A percentile compares a stretch with the other conserved stretches of the same genome.
These are phyloP conservation scores for Choiromyces venosus DNA, from an alignment of 495 filamentous ascomycete genomes.

Conservation along the genomic window DNA sequence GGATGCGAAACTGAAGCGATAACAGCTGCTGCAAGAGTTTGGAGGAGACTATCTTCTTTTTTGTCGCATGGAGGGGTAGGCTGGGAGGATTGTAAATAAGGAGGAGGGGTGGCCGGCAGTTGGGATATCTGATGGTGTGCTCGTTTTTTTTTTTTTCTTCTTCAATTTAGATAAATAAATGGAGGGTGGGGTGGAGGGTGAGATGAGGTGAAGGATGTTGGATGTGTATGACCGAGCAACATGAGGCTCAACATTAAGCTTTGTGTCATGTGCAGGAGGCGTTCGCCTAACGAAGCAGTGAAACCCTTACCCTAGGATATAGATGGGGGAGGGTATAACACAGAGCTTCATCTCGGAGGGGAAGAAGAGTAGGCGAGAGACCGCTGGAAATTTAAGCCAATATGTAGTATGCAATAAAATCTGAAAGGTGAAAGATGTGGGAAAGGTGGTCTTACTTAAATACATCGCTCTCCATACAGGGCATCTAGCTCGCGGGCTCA, in stretches of 20 bases:
- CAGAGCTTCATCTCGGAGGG: background rate
- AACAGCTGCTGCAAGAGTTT: slow-evolving; percentile 1
- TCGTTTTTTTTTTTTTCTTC: background rate
- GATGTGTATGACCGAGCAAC: background rate
- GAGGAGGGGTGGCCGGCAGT: background rate
- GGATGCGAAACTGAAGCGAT: background rate
- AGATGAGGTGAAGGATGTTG: slow-evolving; percentile 2
- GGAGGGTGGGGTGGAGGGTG: background rate
- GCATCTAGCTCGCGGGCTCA: background rate
- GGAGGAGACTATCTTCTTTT: background rate
- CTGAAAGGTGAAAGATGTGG: background rate
- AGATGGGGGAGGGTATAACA: background rate
- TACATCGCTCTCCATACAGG: background rate
- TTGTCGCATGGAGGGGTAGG: background rate
- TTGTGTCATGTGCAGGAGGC: background rate
- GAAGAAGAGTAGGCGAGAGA: background rate
- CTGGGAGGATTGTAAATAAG: background rate
- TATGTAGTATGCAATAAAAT: background rate
- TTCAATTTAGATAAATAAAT: background rate
- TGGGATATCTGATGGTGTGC: background rate
- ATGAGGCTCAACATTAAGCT: slow-evolving; percentile 3
- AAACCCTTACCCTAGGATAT: background rate
- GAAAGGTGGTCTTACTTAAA: background rate
- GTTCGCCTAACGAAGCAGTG: background rate
- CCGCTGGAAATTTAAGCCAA: background rate